These are phyloP conservation scores for Rhizodiscina lignyota DNA, from an alignment of 495 filamentous ascomycete genomes.

Conservation along the genomic window DNA sequence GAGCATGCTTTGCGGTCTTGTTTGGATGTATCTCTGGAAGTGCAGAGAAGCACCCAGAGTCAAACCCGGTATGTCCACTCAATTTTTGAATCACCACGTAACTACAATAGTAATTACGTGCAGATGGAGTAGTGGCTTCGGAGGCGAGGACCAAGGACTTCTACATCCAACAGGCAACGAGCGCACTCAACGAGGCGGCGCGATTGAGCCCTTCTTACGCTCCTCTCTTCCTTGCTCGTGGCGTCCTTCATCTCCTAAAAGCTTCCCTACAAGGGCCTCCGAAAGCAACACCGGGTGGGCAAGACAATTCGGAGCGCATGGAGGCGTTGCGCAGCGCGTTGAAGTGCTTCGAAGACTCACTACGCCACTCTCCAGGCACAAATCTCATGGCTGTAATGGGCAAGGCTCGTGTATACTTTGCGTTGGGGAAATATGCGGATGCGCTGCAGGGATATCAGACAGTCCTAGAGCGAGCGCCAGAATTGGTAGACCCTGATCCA, in stretches of 20 bases:
- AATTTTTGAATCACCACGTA: conserved; percentile 14
- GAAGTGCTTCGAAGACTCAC: conserved; percentile 87
- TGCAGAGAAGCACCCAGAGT: conserved; percentile 73
- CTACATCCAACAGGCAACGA: conserved; percentile 81
- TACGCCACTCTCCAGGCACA: conserved; percentile 60
- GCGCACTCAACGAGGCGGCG: conserved; percentile 79
- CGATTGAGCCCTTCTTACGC: conserved; percentile 85
- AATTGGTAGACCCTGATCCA: conserved; percentile 86
- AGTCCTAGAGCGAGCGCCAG: conserved; percentile 65
- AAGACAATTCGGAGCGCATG: conserved; percentile 52
- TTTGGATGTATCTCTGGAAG: conserved; percentile 87
- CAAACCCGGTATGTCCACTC: conserved; percentile 14
- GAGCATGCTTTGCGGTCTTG: conserved; percentile 64
- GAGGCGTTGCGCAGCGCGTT: conserved; percentile 66
- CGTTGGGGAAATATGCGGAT: conserved; percentile 65
- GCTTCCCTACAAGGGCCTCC: conserved; percentile 67
- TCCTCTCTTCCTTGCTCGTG: conserved; percentile 78
- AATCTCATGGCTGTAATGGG: conserved; percentile 87
- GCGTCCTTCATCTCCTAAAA: conserved; percentile 73
- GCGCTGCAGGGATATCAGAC: conserved; percentile 75
- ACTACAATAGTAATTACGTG: no score
- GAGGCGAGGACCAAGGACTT: conserved; percentile 81
- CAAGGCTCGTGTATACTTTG: conserved; percentile 67
- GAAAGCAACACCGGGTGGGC: conserved; percentile 39
- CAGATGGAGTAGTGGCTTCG: conserved; percentile 24